Percentiles rank a stretch among this genome's conserved stretches.
Evolutionary conservation across 2,329 filamentous ascomycete species (phyloP).

Genomic region (Hansfordia pulvinata): DNA sequence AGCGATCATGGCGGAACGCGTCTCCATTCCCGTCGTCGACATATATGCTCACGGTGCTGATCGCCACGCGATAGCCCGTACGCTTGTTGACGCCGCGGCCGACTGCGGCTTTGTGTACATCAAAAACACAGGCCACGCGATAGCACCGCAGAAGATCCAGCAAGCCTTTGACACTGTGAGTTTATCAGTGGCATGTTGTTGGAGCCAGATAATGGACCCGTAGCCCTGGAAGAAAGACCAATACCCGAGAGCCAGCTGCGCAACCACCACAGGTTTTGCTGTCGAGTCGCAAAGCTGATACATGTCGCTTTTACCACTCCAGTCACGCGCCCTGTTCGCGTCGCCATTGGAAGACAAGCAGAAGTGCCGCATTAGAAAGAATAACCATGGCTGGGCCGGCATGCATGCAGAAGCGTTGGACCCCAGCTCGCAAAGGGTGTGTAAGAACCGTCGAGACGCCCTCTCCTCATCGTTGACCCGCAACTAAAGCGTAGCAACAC

Average conservation of each 20-base stretch:
- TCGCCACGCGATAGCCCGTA: constrained; percentile 42
- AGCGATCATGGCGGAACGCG: constrained; percentile 18
- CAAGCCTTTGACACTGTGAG: constrained; percentile 61
- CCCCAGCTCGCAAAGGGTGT: constrained; percentile 64
- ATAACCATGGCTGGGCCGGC: constrained; percentile 81
- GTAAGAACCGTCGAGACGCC: constrained; percentile 6
- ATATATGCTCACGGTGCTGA: constrained; percentile 47
- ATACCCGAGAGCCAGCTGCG: too few species aligned
- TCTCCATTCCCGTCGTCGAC: constrained; percentile 69
- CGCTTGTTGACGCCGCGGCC: constrained; percentile 66
- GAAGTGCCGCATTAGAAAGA: constrained; percentile 57
- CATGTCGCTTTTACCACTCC: background rate
- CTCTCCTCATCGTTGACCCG: constrained; percentile 1
- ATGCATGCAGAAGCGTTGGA: constrained; percentile 86
- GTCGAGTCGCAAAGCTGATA: background rate
- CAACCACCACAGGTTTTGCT: too few species aligned
- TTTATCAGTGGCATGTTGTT: too few species aligned
- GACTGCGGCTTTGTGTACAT: constrained; percentile 86
- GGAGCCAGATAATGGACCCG: too few species aligned
- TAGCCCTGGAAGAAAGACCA: too few species aligned
- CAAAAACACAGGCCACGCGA: constrained; percentile 57
- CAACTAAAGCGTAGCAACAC: constrained; percentile 21
- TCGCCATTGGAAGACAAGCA: constrained; percentile 60
- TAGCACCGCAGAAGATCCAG: constrained; percentile 52
- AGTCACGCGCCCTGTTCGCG: constrained; percentile 63